These are phyloP conservation scores for Bolboschoenoplectus hybrid DNA, from an alignment of 202 grass and related monocot genomes.

Conservation along the genomic window DNA sequence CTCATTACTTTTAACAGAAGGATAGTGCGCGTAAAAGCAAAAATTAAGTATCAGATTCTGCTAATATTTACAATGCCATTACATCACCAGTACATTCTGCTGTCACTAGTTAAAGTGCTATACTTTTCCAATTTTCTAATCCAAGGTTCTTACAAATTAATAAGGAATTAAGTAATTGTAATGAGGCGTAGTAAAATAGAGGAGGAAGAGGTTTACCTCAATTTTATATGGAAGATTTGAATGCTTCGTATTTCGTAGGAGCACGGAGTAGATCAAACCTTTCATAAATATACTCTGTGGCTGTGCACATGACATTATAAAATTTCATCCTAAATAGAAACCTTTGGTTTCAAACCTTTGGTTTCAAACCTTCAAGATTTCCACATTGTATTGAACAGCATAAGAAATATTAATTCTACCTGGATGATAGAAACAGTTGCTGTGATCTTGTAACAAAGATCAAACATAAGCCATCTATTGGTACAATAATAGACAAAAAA, in stretches of 20 bases:
- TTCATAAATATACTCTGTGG: background rate
- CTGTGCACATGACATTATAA: background rate
- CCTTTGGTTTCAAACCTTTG: background rate
- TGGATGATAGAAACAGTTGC: background rate
- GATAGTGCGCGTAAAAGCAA: background rate
- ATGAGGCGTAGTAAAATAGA: background rate
- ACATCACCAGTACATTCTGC: background rate
- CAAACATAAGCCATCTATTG: background rate
- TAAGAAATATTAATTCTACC: slow-evolving; percentile 2
- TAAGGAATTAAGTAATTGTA: background rate
- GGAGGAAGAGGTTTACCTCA: background rate
- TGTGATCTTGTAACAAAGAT: background rate
- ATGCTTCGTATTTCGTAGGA: background rate
- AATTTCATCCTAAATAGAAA: background rate
- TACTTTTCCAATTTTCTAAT: background rate
- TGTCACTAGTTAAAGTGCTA: background rate
- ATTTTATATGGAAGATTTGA: background rate
- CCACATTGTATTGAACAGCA: background rate
- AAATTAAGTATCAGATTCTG: slow-evolving; percentile 7
- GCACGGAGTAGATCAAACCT: background rate
- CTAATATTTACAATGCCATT: background rate
- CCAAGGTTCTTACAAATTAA: background rate
- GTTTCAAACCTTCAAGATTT: background rate
- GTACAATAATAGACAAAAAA: no score
- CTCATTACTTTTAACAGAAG: background rate